Evolutionary conservation across 768 basidiomycete species (phyloP), one percentile per base, ranked within the genome.

Genomic region (Roridomyces roridus): DNA sequence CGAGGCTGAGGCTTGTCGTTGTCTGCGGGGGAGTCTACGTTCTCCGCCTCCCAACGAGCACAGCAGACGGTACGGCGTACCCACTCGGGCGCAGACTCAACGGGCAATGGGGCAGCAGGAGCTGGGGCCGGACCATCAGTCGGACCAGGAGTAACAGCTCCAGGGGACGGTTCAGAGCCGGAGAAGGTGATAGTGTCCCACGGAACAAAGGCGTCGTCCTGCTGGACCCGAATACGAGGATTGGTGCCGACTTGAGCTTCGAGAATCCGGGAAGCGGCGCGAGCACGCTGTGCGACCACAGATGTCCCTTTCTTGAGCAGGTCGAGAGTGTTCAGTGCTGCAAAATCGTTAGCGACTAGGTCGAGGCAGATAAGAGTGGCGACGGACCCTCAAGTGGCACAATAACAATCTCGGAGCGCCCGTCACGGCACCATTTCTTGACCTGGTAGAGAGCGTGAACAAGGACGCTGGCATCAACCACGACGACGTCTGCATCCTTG

Each of bases 281-380:
- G 89, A 2, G 94, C 94, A 24, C 88, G 86, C 67, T 91, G 85
- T 0, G 94, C 92, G 11, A 94, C 80, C 0, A 84, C 74, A 24
- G 81, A 89, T 0, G 87, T 86, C 1, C 94, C 94, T 69, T 96
- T 97, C 82, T 97, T 97, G 67, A 96, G 83, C 2, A 96, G 76
- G 68, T 97, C 95, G 3, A 97, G 81, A 0, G 94, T 96, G 66
- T 94, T 96, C 24, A 97, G 80, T 9, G 90, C 94, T 96, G 69
- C n/a, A n/a, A n/a, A n/a, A n/a, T n/a, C n/a, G n/a, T n/a, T n/a
- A n/a, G n/a, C n/a, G n/a, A n/a, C n/a, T n/a, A n/a, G n/a, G n/a
- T n/a, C n/a, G n/a, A n/a, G n/a, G n/a, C n/a, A n/a, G n/a, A n/a
- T n/a, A n/a, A n/a, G 31, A 26, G 6, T 29, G 26, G 28, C n/a